phyloP scores from a whole-genome alignment of 306 rosid genomes.

The Pyrus betulifolia region DNA sequence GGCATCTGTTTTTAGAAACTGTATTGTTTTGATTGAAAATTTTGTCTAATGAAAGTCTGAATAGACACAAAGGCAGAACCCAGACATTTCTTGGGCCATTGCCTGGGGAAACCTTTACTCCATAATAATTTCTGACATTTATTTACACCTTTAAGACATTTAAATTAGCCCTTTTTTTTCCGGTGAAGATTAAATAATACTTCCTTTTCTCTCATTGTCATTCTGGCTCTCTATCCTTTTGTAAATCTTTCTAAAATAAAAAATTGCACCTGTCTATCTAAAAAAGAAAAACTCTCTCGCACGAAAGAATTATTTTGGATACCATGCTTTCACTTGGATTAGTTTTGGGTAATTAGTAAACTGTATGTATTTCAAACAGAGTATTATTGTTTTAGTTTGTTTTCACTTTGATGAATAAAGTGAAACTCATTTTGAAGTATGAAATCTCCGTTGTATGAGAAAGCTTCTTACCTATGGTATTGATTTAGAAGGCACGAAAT shows the following conservation, averaged over 20 bases:
- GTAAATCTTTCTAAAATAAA: too few relatives aligned
- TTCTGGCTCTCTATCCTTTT: too few relatives aligned
- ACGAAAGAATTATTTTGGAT: too few relatives aligned
- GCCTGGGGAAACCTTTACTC: background rate
- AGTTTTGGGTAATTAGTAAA: background rate
- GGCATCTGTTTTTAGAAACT: background rate
- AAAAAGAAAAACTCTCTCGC: too few relatives aligned
- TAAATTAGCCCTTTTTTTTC: background rate
- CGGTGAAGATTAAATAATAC: background rate
- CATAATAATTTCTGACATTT: background rate
- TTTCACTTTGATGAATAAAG: background rate
- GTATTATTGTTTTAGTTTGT: background rate
- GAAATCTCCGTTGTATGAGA: background rate
- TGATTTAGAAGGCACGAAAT: too few relatives aligned
- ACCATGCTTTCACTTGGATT: background rate
- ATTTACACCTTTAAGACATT: background rate
- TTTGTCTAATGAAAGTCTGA: background rate
- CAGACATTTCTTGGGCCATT: background rate
- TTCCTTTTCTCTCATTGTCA: background rate
- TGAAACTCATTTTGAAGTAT: background rate
- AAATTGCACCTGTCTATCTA: too few relatives aligned
- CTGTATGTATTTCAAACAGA: background rate
- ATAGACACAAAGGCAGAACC: background rate
- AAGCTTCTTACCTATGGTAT: too few relatives aligned
- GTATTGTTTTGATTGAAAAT: background rate